Base-by-base conservation (phyloP, 2,329 filamentous ascomycete species). In the Elsinoe necatrix region DNA sequence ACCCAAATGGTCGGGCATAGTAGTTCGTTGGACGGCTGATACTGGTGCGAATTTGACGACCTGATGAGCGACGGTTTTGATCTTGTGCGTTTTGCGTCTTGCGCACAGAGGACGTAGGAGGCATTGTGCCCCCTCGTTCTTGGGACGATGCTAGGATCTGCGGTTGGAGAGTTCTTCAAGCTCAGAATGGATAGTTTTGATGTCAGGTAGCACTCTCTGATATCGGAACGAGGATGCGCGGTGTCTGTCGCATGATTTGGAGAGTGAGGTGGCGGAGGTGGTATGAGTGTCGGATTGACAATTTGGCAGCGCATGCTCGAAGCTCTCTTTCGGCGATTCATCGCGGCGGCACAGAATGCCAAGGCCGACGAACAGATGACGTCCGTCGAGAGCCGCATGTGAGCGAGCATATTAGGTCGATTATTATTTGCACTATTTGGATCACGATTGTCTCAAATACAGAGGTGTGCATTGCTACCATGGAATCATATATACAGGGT, bases 1-100 rank as follows among this genome's bases (percentile, higher is more conserved):
- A 69, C 60, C 69, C 71, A 60, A 75, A 76, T 56, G 71, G 69
- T 54, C 75, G 73, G 60, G 75, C 75, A 69, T 78, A 78, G 69
- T 78, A 78, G 64, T 78, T 77, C 43, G 72, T 65, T 29, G 75
- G 75, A 39, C 75, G 66, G 21, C 67, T 68, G 55, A 75, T 71
- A 41, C 71, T 75, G 55, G 72, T 71, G 55, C 75, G 72, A 23
- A 73, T 71, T 48, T 75, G 73, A 59, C 76, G 70, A 57, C 75
- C 73, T 42, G 74, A 75, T 25, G 57, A 56, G 6, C 60, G 60
- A 21, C 60, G 57, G 34, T 43, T 56, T 21, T 55, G 23, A 16
- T 61, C 58, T 14, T 56, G 56, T 43, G 58, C 48, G 39, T 57
- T 29, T 31, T 58, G 58, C 21, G 56, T 54, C 54, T 58, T 59